Base-by-base conservation (phyloP, 2,329 filamentous ascomycete species). In the Fusarium sambucinum region DNA sequence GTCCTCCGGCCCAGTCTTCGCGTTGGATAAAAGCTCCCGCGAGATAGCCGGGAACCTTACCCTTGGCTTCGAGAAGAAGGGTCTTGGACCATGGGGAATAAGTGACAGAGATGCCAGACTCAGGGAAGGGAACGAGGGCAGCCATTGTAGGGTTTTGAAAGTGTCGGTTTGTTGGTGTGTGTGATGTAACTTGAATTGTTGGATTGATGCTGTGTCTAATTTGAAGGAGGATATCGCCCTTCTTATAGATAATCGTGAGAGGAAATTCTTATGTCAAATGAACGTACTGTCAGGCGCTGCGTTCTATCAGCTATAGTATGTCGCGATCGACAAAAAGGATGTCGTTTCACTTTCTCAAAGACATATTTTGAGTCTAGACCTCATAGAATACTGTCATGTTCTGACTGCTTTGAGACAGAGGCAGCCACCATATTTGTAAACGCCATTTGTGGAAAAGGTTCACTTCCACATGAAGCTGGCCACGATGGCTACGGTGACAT, bases 241-340 rank as follows among this genome's bases (percentile, higher is more conserved):
- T 19, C 13, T 40, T 40, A 40, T 40, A 40, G 19, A 23, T 40
- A 40, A 16, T 13, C 35, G 10, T 19, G 35, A 5, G 12, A 5
- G 10, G 7, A 2, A 2, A 3, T 19, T 19, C 6, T n/a, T n/a
- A n/a, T 2, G 10, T n/a, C 9, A n/a, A 9, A 11, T 35, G 3
- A 16, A 35, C 9, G 33, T 10, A 16, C 7, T 16, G 19, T 23
- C 1, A 23, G 1, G 1, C 3, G 3, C 4, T 10, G 13, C 9
- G 12, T 4, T 23, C 13, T 40, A 16, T 23, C 6, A 40, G 12
- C 6, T 11, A 12, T 13, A 4, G 4, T 40, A 40, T 40, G 37
- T 40, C 37, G 37, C 23, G 37, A 40, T 10, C 1, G 19, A 23
- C n/a, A 12, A 38, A 4, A 16, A 13, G 9, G 16, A 40, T 40